Base-by-base conservation (phyloP, 345 rosid species). In the Noccaea bulbosa region DNA sequence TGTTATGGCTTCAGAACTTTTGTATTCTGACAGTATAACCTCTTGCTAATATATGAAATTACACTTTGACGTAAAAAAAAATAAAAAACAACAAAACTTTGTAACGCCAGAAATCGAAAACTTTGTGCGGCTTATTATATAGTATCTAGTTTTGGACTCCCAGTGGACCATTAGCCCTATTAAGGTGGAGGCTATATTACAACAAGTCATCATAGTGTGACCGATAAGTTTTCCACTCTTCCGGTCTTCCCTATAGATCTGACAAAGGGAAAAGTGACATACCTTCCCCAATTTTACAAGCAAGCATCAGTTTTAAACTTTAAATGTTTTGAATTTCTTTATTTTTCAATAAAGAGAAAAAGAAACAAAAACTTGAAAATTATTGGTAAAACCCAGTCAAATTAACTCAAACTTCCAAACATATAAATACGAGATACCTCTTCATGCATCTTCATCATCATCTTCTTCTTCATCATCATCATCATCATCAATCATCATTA, bases 231-330 rank as follows among this genome's bases (percentile, higher is more conserved):
- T n/a, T n/a, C n/a, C n/a, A n/a, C n/a, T n/a, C n/a, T n/a, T n/a
- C n/a, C n/a, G n/a, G 37, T 40, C 65, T 12, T 24, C 6, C 49
- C 65, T 22, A 50, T 17, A 63, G 16, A 46, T 72, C 65, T 54
- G 77, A 72, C 51, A 63, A 37, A 27, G 12, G 9, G 7, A 55
- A 64, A 72, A 54, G 58, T n/a, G 64, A 47, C 51, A 54, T 37
- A 46, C 65, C 51, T 64, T 72, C 56, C 65, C 77, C 67, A 38
- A 27, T 38, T 46, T 30, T 46, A 55, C 71, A 64, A 72, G 71
- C 77, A 55, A 55, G 71, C 77, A 72, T 72, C 59, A 49, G 34
- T 70, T 65, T 49, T 58, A n/a, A 3, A 20, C 2, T 46, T 62
- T 62, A 17, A 4, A 55, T 35, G 6, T 17, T 50, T 41, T 6